Evolutionary conservation across 345 rosid species (phyloP), one percentile per base, ranked within the genome.

Genomic region (Pugionium dolabratum): DNA sequence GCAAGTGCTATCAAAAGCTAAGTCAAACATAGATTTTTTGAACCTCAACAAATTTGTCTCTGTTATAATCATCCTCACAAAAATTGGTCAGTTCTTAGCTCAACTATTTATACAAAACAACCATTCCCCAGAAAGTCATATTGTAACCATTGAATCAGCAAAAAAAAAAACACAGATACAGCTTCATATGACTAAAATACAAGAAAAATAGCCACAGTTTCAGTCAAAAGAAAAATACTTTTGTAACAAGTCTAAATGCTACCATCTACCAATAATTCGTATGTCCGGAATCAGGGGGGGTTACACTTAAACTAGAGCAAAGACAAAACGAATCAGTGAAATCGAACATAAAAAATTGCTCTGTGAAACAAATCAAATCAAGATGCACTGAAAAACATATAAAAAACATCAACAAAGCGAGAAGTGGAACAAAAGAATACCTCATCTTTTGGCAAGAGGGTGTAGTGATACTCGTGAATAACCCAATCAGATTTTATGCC

Each of bases 381-480:
- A 18, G 18, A 18, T 18, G 18, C 18, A 18, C 18, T 36, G 40
- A 2, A 36, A 36, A 4, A 5, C 4, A 3, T 36, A 7, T 1
- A 36, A 36, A 4, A 5, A 36, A 5, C 40, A 36, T 36, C 40
- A 36, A 36, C 40, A 36, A 7, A 36, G 6, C 47, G n/a, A 11
- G 7, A 18, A 44, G 48, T 4, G n/a, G 5, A 34, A 4, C 0
- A 2, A 32, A 8, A 33, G n/a, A 51, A 30, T 4, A 54, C 64
- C 63, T 30, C 1, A 27, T 46, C 1, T 62, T 71, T 45, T 0
- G 64, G 64, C 3, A 48, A 27, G 42, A 40, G 69, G 2, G 61
- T 59, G 52, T 8, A 42, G 60, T 64, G 76, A 29, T 30, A 36
- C 54, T 72, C 76, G 10, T 72, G 76, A 1, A 72, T 72, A 1